A percentile compares a stretch with the other conserved stretches of the same genome.
Evolutionary conservation across 306 rosid genomes (phyloP).

Genomic region (Quercus gilva): DNA sequence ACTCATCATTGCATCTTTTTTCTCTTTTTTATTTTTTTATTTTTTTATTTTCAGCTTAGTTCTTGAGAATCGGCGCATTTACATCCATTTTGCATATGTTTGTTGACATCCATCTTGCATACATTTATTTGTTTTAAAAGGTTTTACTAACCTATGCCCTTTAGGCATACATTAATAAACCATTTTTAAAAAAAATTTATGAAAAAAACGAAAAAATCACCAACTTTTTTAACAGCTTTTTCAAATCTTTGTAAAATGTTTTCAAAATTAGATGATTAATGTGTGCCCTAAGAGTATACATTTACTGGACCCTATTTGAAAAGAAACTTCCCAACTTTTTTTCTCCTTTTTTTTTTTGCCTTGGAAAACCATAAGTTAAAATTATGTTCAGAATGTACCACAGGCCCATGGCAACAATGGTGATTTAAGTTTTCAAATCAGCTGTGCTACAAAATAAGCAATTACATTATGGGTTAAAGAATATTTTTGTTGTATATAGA

Average conservation of each 20-base stretch:
- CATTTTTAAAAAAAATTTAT: no score
- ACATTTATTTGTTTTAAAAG: neutral
- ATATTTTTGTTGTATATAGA: constrained; percentile 1
- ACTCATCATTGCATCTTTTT: no score
- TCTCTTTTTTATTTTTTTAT: no score
- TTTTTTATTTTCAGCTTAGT: neutral
- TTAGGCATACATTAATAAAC: no score
- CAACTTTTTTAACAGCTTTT: no score
- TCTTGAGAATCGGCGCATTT: neutral
- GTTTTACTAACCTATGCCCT: no score
- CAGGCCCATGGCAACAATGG: neutral
- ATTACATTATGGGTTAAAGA: constrained; percentile 21
- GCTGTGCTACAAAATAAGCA: constrained; percentile 25
- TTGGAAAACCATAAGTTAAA: neutral
- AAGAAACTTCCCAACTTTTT: neutral
- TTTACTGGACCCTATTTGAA: neutral
- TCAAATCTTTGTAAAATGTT: no score
- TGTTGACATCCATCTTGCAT: neutral
- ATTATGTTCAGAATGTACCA: neutral
- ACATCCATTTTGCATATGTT: neutral
- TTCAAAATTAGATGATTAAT: no score
- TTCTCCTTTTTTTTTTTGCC: neutral
- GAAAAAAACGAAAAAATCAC: no score
- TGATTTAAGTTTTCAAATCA: neutral
- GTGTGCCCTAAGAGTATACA: rapidly evolving